Evolutionary conservation across 1,284 basidiomycete species (phyloP).

Genomic region (Laetiporus sulphureus): DNA sequence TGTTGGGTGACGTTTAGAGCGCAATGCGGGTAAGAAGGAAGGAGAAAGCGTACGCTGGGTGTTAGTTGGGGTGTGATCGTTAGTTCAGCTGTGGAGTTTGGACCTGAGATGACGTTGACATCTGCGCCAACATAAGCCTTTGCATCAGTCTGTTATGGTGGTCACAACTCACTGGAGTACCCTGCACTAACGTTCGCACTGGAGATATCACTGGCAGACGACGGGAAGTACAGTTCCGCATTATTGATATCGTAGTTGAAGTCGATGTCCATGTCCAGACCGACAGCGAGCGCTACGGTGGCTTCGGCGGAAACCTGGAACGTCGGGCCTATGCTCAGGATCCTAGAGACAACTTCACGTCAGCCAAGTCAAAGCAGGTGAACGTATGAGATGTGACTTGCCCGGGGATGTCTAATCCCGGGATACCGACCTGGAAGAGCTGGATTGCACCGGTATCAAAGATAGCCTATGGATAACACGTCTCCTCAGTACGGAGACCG

Average conservation of each 20-base stretch:
- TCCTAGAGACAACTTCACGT: conserved; percentile 13
- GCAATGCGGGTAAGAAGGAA: not conserved
- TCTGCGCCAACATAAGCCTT: not conserved
- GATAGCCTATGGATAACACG: conserved; percentile 20
- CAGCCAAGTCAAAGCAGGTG: not conserved
- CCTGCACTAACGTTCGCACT: conserved; percentile 17
- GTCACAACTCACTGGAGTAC: conserved; percentile 30
- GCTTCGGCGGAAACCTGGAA: conserved; percentile 26
- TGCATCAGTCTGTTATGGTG: not conserved
- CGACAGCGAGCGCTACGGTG: conserved; percentile 25
- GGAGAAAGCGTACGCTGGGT: conserved; percentile 27
- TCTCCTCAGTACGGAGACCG: not conserved
- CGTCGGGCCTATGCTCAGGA: conserved; percentile 30
- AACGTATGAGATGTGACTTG: conserved; percentile 12
- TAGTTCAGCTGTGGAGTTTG: not conserved
- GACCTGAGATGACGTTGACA: not conserved
- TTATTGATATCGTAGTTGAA: conserved; percentile 27
- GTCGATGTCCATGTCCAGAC: conserved; percentile 32
- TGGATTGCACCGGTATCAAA: conserved; percentile 29
- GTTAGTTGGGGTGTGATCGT: conserved; percentile 40
- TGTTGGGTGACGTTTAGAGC: not conserved
- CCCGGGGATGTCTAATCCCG: conserved; percentile 36
- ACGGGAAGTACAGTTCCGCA: conserved; percentile 39
- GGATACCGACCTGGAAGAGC: conserved; percentile 31
- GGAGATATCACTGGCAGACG: conserved; percentile 12